These are phyloP conservation scores for Boletus sp. DNA, from an alignment of 1,284 basidiomycete species.

Conservation along the genomic window DNA sequence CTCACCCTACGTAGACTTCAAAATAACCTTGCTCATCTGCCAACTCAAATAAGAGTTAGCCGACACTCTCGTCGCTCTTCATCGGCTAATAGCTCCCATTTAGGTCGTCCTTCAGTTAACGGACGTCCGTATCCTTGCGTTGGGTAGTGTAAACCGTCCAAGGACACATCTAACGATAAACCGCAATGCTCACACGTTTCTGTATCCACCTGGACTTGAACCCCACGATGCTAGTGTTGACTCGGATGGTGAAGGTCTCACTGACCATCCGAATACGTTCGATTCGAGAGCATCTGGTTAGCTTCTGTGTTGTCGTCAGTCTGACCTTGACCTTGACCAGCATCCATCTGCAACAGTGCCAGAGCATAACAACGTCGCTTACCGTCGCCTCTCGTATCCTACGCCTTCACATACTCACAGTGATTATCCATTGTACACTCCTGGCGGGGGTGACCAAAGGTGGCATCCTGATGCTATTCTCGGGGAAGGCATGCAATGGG, in stretches of 20 bases:
- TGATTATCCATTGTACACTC: constrained; percentile 70
- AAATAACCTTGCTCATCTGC: constrained; percentile 57
- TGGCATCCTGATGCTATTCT: constrained; percentile 56
- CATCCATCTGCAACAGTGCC: constrained; percentile 4
- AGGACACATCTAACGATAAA: constrained; percentile 56
- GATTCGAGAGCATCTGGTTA: constrained; percentile 7
- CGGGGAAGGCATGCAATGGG: constrained; percentile 65
- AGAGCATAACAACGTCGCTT: constrained; percentile 19
- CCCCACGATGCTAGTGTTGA: background rate
- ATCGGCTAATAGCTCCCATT: constrained; percentile 6
- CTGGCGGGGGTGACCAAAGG: constrained; percentile 61
- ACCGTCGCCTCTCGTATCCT: constrained; percentile 50
- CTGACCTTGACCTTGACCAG: background rate
- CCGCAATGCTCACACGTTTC: constrained; percentile 56
- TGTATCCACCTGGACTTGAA: constrained; percentile 67
- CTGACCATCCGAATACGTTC: background rate
- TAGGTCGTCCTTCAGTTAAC: constrained; percentile 65
- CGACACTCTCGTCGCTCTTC: constrained; percentile 13
- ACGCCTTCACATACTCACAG: constrained; percentile 49
- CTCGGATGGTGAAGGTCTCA: background rate
- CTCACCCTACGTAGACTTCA: constrained; percentile 45
- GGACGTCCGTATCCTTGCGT: constrained; percentile 69
- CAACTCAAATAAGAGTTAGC: constrained; percentile 56
- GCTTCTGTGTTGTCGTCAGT: background rate
- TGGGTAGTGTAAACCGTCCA: constrained; percentile 61